Evolutionary conservation across 1,284 basidiomycete species (phyloP), one percentile per base, ranked within the genome.

Genomic region (Moesziomyces sp.): DNA sequence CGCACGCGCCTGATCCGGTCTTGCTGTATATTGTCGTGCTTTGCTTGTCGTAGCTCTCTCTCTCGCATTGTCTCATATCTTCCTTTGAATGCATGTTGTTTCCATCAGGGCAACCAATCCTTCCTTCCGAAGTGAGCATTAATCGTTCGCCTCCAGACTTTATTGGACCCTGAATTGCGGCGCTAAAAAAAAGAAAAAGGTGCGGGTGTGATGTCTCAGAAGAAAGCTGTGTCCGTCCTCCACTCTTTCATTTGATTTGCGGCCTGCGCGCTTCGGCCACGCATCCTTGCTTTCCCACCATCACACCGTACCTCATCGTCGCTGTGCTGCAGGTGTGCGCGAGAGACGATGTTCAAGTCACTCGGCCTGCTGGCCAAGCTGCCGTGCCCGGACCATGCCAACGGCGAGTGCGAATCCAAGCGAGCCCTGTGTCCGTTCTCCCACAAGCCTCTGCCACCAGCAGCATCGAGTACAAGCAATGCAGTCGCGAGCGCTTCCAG

Each of bases 331-430:
- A 11, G 28, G 19, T 28, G 18, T n/a, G 47, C 30, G 30, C 13
- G 38, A 28, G 14, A 19, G 46, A 56, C 57, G 47, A 80, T 80
- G 78, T 78, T 80, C 54, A 74, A 72, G 52, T 46, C 67, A 18
- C 69, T 71, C 19, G 78, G 78, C 26, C 63, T 73, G 47, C 55
- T 80, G 42, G 53, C 62, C 45, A 64, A 55, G 54, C 51, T 80
- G 47, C 74, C 76, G 34, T 80, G 78, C 43, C 78, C 77, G 28
- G 73, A 77, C 24, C 70, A 69, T 35, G 69, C 63, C 9, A 64
- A 70, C 19, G 75, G 76, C 18, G 66, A 71, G 14, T 80, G 76
- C 43, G 70, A 73, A 14, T 11, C 46, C 44, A 54, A 47, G 24
- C 59, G 78, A n/a, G 49, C 61, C 11, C 18, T 52, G 13, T 80